A percentile compares a stretch with the other conserved stretches of the same genome.
These are phyloP conservation scores for Cryptococcus sp. DNA, from an alignment of 1,284 basidiomycete genomes.

Conservation along the genomic window DNA sequence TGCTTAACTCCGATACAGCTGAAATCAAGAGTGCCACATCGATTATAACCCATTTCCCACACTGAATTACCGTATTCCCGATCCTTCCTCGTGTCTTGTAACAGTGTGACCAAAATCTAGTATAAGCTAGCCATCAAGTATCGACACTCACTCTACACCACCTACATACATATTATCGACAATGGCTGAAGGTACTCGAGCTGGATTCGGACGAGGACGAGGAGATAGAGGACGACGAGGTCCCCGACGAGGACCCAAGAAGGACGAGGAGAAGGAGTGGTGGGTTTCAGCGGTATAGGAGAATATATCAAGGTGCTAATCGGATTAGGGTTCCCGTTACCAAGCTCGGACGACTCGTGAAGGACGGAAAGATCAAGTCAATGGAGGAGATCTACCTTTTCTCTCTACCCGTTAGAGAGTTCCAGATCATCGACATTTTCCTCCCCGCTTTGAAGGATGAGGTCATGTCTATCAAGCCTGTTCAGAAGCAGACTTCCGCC, in stretches of 20 bases:
- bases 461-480: slow-evolving; percentile 99
- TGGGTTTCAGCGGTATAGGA: slow-evolving; percentile 50
- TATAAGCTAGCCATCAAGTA: too few relatives aligned
- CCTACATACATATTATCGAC: slow-evolving; percentile 8
- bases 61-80: background rate
- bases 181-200: slow-evolving; percentile 47
- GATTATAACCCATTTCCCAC: background rate
- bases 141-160: too few relatives aligned
- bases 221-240: slow-evolving; percentile 82
- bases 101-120: background rate
- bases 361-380: slow-evolving; percentile 99
- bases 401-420: slow-evolving; percentile 98
- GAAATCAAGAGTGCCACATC: background rate
- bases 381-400: slow-evolving; percentile 99
- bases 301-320: background rate
- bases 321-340: slow-evolving; percentile 85
- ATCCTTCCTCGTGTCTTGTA: background rate
- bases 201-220: slow-evolving; percentile 66
- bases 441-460: slow-evolving; percentile 98
- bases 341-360: slow-evolving; percentile 97
- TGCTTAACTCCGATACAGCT: background rate
- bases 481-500: slow-evolving; percentile 99
- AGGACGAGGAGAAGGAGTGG: slow-evolving; percentile 99
- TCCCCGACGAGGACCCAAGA: slow-evolving; percentile 90
- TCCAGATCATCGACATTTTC: slow-evolving; percentile 96